These are phyloP conservation scores for Pythium folliculosum DNA, from an alignment of 352 stramenopile genomes.

Conservation along the genomic window DNA sequence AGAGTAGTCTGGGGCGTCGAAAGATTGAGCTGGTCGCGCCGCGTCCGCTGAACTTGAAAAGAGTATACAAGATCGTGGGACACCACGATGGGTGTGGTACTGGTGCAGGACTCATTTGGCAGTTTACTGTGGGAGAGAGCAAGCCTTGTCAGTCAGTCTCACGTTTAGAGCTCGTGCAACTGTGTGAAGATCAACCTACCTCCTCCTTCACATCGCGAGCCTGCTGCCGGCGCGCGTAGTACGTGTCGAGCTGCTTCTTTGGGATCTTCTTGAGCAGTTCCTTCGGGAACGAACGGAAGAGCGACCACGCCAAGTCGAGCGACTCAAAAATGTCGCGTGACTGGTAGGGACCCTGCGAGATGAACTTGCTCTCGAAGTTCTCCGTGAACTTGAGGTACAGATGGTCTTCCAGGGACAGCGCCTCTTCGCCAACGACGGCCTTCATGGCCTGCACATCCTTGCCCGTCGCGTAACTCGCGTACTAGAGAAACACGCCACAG, in stretches of 20 bases:
- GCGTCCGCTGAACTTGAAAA: constrained; percentile 11
- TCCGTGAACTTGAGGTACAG: constrained; percentile 99
- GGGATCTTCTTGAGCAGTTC: constrained; percentile 99
- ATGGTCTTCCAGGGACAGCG: constrained; percentile 98
- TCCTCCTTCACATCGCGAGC: constrained; percentile 83
- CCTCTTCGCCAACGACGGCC: constrained; percentile 99
- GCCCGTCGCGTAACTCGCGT: constrained; percentile 83
- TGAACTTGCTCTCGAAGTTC: constrained; percentile 99
- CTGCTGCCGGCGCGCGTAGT: constrained; percentile 94
- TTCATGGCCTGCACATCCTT: constrained; percentile 99
- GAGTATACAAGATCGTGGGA: constrained; percentile 24
- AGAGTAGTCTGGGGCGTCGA: not conserved
- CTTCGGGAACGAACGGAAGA: constrained; percentile 98
- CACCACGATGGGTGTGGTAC: constrained; percentile 3
- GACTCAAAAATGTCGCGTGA: constrained; percentile 98
- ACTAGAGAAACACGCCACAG: constrained; percentile 33
- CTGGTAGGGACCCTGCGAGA: constrained; percentile 97
- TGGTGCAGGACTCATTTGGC: not conserved
- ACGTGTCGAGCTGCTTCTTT: constrained; percentile 97
- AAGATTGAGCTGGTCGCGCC: not conserved
- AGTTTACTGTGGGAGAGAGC: constrained; percentile 1
- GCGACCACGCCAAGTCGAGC: constrained; percentile 98
- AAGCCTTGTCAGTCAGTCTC: not conserved
- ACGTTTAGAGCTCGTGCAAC: not conserved
- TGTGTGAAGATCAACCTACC: constrained; percentile 31